Base-by-base conservation (phyloP, 192 early-diverging fungal genomes). In the Gamsiella multidivaricata region DNA sequence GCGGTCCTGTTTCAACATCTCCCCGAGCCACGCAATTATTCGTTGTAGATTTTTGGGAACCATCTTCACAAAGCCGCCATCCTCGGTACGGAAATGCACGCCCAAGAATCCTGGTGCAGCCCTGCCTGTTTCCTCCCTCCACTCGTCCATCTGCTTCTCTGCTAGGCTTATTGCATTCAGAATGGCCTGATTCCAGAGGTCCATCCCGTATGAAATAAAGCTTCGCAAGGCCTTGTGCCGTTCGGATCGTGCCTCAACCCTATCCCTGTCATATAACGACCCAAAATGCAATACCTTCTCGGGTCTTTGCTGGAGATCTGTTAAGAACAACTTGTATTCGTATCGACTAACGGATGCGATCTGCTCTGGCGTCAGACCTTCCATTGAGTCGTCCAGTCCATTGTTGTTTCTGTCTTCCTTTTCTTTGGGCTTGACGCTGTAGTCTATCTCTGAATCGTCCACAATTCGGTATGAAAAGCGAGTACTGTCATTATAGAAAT, bases 251-350 rank as follows among this genome's bases (percentile, higher is more conserved):
- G 73, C 59, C 18, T 76, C 54, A 15, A 85, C 66, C 9, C 84
- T 57, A 14, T 76, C 79, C 0, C 70, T 51, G 1, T 79, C 81
- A 42, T 81, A 85, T 15, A 85, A 23, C 3, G 84, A 85, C 0
- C 81, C 79, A 45, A 85, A 81, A 11, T 80, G 70, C 11, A 85
- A 26, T 1, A 83, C 65, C 23, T 46, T 54, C 39, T 85, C 84
- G 0, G 73, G 68, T 14, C 81, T 45, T 15, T 28, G n/a, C 17
- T 39, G 39, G 15, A 85, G 69, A 31, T 69, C 69, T 2, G 54
- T 60, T 18, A 85, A n/a, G 17, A 56, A 14, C 10, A 85, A 18
- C 8, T 43, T 37, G 3, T 39, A 45, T 11, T 32, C 57, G 46
- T 60, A 64, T 9, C 51, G 45, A 0, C 2, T 47, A 22, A 12